Conservation (phyloP, 306 rosid genomes). For the Ormosia emarginata region DNA sequence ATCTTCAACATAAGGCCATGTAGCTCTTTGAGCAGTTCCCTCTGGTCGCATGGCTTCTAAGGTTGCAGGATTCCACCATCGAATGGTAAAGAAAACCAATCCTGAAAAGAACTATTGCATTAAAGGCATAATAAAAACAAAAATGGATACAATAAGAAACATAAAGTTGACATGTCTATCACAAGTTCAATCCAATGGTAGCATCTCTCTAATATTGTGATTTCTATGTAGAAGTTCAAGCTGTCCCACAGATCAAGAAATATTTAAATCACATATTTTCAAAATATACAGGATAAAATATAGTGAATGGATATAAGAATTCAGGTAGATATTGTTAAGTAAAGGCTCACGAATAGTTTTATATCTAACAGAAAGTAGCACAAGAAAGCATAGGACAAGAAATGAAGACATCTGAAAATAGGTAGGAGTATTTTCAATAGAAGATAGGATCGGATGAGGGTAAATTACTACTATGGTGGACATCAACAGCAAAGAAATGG, state of each 20-base stretch:
- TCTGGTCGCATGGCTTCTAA: conserved; percentile 77
- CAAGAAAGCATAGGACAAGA: background rate
- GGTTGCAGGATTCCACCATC: conserved; percentile 86
- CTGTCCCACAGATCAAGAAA: background rate
- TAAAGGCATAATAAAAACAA: background rate
- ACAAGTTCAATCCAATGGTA: background rate
- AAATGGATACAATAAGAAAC: conserved; percentile 1
- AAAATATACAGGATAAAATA: background rate
- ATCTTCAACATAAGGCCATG: conserved; percentile 77
- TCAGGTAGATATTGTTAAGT: background rate
- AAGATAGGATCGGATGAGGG: background rate
- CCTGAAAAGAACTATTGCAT: conserved; percentile 43
- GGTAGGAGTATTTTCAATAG: background rate
- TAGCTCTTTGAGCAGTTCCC: conserved; percentile 47
- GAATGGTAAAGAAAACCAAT: conserved; percentile 79
- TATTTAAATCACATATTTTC: background rate
- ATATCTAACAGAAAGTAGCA: background rate
- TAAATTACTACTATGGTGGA: background rate
- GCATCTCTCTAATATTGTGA: background rate
- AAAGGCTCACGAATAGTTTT: background rate
- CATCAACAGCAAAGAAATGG: background rate
- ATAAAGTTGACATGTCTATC: conserved; percentile 11
- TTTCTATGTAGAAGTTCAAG: background rate
- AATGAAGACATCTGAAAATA: background rate
- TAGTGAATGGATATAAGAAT: background rate